These are phyloP conservation scores for Rhynchospora tenuis DNA, from an alignment of 176 grass and related monocot genomes.

Conservation along the genomic window DNA sequence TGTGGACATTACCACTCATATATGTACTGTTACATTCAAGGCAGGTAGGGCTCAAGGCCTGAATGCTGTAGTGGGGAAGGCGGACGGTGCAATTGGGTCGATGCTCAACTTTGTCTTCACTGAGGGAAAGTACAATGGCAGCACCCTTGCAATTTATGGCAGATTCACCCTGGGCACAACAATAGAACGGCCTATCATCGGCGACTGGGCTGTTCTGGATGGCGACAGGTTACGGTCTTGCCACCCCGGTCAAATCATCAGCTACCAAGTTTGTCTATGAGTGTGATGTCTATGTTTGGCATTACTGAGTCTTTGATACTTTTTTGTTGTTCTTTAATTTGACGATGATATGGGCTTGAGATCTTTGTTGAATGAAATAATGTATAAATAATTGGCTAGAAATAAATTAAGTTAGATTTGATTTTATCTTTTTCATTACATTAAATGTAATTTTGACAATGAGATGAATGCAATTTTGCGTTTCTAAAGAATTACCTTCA, in stretches of 20 bases:
- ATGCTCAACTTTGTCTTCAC: constrained; percentile 9
- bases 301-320: not conserved
- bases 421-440: too few relatives aligned
- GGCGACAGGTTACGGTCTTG: constrained; percentile 3
- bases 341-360: too few relatives aligned
- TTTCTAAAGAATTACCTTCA: too few relatives aligned
- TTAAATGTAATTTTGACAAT: too few relatives aligned
- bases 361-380: too few relatives aligned
- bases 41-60: not conserved
- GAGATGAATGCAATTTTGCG: too few relatives aligned
- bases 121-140: not conserved
- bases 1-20: too few relatives aligned
- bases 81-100: not conserved
- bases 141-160: not conserved
- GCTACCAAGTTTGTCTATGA: not conserved
- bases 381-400: too few relatives aligned
- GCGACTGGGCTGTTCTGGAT: not conserved
- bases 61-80: not conserved
- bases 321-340: not conserved
- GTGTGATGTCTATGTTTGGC: not conserved
- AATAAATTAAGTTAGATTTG: too few relatives aligned
- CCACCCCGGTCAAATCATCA: not conserved
- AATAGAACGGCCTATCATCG: constrained; percentile 1
- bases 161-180: not conserved
- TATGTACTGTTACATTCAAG: too few relatives aligned